Conservation (phyloP, 208 protist genomes). For the Wallacemonas collosoma region DNA sequence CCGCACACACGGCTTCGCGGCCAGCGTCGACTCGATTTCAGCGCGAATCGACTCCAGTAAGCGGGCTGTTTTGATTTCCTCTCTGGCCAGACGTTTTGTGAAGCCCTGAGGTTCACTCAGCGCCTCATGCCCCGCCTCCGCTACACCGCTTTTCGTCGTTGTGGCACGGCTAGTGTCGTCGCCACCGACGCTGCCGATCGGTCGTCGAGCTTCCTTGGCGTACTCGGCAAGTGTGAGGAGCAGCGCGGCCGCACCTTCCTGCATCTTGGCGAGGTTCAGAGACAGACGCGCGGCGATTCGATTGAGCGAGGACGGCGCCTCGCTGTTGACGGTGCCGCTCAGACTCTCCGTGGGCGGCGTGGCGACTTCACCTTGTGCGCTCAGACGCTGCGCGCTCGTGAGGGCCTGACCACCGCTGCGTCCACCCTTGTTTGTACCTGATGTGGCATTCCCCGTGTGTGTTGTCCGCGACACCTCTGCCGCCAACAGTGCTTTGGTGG, state of each 20-base stretch:
- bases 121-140: background rate
- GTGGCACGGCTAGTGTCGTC: background rate
- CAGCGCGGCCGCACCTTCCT: constrained; percentile 39
- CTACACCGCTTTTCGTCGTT: too few species aligned
- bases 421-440: background rate
- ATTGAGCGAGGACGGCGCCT: background rate
- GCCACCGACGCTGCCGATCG: constrained; percentile 26
- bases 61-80: constrained; percentile 29
- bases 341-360: background rate
- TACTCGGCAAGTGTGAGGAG: constrained; percentile 39
- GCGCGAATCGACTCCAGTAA: constrained; percentile 20
- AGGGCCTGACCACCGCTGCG: background rate
- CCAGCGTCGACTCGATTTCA: constrained; percentile 17
- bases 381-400: background rate
- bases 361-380: background rate
- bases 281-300: background rate
- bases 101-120: constrained; percentile 24
- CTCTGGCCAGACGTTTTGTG: constrained; percentile 23
- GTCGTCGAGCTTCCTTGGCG: constrained; percentile 34
- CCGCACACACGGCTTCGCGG: constrained; percentile 14
- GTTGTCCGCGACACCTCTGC: background rate
- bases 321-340: background rate
- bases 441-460: background rate
- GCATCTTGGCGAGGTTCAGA: constrained; percentile 20
- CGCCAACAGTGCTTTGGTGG: constrained; percentile 8